phyloP scores from a whole-genome alignment of 2,329 filamentous ascomycete species.

The Penicillium hordei region DNA sequence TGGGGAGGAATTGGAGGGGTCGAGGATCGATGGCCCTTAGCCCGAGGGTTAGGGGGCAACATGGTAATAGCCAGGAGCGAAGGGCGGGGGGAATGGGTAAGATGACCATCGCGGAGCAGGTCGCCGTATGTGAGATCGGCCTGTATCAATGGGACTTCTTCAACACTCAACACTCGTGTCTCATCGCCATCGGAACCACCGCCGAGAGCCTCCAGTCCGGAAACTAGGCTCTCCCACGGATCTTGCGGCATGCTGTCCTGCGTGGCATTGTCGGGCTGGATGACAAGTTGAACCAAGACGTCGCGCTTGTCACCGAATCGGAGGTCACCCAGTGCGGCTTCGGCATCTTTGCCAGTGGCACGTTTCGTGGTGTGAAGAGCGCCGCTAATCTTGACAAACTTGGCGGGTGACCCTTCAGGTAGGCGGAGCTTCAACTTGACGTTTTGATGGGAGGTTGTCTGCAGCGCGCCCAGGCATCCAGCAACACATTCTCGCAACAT shows the following conservation, averaged over 20 bases:
- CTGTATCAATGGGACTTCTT: conserved; percentile 92
- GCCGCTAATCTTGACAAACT: conserved; percentile 98
- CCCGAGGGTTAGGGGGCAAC: conserved; percentile 67
- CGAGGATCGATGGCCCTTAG: conserved; percentile 56
- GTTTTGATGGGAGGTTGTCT: conserved; percentile 96
- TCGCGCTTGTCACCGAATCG: conserved; percentile 95
- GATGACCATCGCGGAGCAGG: conserved; percentile 81
- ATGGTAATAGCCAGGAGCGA: conserved; percentile 94
- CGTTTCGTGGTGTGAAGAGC: conserved; percentile 95
- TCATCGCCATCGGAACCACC: conserved; percentile 85
- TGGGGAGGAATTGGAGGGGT: conserved; percentile 90
- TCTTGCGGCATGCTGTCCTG: conserved; percentile 89
- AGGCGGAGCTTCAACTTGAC: conserved; percentile 92
- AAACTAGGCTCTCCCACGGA: conserved; percentile 96
- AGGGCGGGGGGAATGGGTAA: conserved; percentile 82
- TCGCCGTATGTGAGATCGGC: conserved; percentile 93
- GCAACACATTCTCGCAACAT: conserved; percentile 96
- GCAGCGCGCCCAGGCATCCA: conserved; percentile 85
- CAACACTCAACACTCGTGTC: conserved; percentile 77
- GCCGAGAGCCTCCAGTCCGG: conserved; percentile 87
- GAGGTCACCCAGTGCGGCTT: conserved; percentile 86
- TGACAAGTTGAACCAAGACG: conserved; percentile 89
- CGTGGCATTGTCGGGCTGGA: conserved; percentile 77
- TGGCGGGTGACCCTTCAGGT: conserved; percentile 93
- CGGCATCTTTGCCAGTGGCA: conserved; percentile 88